Conservation (phyloP, 768 basidiomycete species). For the Tylopilus sp. region DNA sequence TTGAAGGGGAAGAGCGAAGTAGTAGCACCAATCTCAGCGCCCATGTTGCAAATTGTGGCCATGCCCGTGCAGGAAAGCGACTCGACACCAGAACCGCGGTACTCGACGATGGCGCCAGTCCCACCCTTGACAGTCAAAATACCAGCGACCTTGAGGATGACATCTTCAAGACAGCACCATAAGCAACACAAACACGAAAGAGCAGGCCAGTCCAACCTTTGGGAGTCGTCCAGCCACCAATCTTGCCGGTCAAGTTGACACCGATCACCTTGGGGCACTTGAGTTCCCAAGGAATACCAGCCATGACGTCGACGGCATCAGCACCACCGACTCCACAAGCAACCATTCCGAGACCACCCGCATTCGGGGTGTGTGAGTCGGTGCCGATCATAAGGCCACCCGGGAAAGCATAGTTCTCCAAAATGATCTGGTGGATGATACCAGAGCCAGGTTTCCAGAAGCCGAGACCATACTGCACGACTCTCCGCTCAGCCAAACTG, state of each 20-base stretch:
- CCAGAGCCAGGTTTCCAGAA: constrained; percentile 99
- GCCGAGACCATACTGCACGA: constrained; percentile 84
- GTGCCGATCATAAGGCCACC: constrained; percentile 99
- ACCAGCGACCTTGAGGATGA: constrained; percentile 98
- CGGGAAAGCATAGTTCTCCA: constrained; percentile 99
- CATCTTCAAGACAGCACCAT: constrained; percentile 49
- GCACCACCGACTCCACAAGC: constrained; percentile 99
- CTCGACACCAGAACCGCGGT: constrained; percentile 91
- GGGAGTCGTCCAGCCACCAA: constrained; percentile 95
- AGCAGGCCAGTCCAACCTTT: constrained; percentile 58
- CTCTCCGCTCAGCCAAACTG: background rate
- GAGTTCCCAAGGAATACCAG: constrained; percentile 96
- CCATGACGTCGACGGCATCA: constrained; percentile 99
- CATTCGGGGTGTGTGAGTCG: constrained; percentile 98
- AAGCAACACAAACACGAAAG: background rate
- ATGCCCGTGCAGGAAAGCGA: constrained; percentile 97
- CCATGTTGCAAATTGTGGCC: constrained; percentile 99
- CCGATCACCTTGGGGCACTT: constrained; percentile 99
- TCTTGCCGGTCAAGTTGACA: constrained; percentile 93
- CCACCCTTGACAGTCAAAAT: constrained; percentile 99
- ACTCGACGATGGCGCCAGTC: constrained; percentile 98
- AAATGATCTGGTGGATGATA: constrained; percentile 98
- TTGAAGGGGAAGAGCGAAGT: constrained; percentile 99
- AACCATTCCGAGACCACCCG: constrained; percentile 98
- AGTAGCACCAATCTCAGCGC: constrained; percentile 98